A percentile compares a stretch with the other conserved stretches of the same genome.
Conservation (phyloP, 2,329 filamentous ascomycete genomes). For the Microsporum ferrugineum region DNA sequence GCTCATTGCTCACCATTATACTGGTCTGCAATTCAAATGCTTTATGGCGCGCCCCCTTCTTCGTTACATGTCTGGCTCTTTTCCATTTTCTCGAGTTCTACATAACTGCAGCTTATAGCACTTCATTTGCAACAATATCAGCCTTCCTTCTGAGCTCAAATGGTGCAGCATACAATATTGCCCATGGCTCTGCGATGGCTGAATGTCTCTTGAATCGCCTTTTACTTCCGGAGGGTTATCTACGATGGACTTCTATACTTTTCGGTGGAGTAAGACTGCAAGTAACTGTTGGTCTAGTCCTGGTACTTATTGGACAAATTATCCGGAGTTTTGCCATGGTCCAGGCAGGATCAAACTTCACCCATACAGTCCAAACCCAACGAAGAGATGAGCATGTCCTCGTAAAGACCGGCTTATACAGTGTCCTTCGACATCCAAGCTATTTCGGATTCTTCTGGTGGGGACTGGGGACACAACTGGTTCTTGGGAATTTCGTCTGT, state of each 20-base stretch:
- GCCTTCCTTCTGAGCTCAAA: slow-evolving; percentile 80
- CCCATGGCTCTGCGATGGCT: slow-evolving; percentile 60
- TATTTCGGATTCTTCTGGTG: slow-evolving; percentile 99
- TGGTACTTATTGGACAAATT: slow-evolving; percentile 60
- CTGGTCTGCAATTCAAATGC: slow-evolving; percentile 21
- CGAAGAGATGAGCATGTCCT: slow-evolving; percentile 62
- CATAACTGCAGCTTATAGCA: slow-evolving; percentile 77
- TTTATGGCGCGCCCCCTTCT: slow-evolving; percentile 48
- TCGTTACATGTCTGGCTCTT: slow-evolving; percentile 49
- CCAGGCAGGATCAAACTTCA: slow-evolving; percentile 82
- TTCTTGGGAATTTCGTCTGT: slow-evolving; percentile 74
- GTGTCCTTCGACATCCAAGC: slow-evolving; percentile 65
- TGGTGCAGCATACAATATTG: slow-evolving; percentile 71
- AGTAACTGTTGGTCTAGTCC: slow-evolving; percentile 45
- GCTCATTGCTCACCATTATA: slow-evolving; percentile 21
- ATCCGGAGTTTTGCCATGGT: slow-evolving; percentile 77
- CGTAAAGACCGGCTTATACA: slow-evolving; percentile 75
- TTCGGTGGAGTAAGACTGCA: slow-evolving; percentile 27
- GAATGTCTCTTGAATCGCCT: slow-evolving; percentile 50
- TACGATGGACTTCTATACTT: slow-evolving; percentile 33
- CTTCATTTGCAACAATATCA: slow-evolving; percentile 55
- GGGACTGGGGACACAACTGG: slow-evolving; percentile 85
- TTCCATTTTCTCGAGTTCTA: slow-evolving; percentile 98
- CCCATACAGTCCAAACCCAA: slow-evolving; percentile 65
- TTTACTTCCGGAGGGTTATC: slow-evolving; percentile 32